phyloP scores from a whole-genome alignment of 768 basidiomycete species.

The Rubroboletus pulcherrimus region DNA sequence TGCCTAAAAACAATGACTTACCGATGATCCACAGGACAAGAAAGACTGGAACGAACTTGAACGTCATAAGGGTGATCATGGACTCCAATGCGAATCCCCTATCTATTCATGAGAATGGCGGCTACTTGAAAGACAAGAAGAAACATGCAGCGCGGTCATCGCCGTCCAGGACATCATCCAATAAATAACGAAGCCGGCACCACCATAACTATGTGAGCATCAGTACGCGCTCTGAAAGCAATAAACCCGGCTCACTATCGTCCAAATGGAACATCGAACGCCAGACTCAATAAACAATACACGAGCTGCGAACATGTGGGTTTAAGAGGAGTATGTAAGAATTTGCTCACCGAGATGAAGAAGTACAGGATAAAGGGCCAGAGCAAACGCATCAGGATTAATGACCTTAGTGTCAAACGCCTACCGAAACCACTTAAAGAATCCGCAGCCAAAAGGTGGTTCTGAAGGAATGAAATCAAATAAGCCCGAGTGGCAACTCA shows the following conservation, averaged over 20 bases:
- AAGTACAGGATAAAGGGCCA: slow-evolving; percentile 41
- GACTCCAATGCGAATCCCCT: slow-evolving; percentile 64
- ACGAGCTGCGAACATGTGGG: slow-evolving; percentile 39
- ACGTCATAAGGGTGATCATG: slow-evolving; percentile 52
- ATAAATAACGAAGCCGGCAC: slow-evolving; percentile 56
- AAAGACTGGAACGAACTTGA: slow-evolving; percentile 54
- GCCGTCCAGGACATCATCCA: slow-evolving; percentile 63
- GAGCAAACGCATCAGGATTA: slow-evolving; percentile 39
- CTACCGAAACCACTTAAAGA: slow-evolving; percentile 36
- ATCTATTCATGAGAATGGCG: not conserved
- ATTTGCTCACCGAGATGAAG: slow-evolving; percentile 35
- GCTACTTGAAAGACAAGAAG: not conserved
- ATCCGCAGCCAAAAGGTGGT: slow-evolving; percentile 33
- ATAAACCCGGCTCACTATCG: slow-evolving; percentile 36
- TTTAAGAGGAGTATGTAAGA: not conserved
- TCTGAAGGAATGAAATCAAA: slow-evolving; percentile 18
- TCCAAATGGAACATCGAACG: slow-evolving; percentile 55
- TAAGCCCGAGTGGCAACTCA: not conserved
- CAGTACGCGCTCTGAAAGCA: not conserved
- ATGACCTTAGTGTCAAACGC: slow-evolving; percentile 35
- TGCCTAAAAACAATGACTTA: slow-evolving; percentile 15
- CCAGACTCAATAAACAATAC: slow-evolving; percentile 56
- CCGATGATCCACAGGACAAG: slow-evolving; percentile 63
- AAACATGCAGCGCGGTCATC: slow-evolving; percentile 53
- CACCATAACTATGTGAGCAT: slow-evolving; percentile 39